Percentiles rank a stretch among this genome's conserved stretches.
Conservation (phyloP, 2,329 filamentous ascomycete genomes). For the Paecilomyces niveus region DNA sequence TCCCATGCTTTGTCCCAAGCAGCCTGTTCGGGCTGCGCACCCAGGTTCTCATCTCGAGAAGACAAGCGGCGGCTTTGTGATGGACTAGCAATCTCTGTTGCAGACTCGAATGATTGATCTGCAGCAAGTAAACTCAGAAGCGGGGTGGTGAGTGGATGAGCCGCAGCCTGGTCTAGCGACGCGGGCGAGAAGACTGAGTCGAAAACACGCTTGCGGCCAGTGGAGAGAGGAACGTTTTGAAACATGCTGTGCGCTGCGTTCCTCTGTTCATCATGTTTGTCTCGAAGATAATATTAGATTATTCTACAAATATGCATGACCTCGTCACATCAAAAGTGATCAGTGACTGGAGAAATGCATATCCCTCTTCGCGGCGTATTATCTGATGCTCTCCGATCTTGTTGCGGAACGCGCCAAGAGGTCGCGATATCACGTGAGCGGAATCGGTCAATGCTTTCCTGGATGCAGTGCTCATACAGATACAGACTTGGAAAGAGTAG, state of each 20-base stretch:
- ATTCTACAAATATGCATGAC: neutral
- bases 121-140: slow-evolving; percentile 13
- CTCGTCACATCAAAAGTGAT: neutral
- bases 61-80: neutral
- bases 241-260: slow-evolving; percentile 15
- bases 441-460: neutral
- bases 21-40: slow-evolving; percentile 21
- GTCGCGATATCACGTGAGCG: neutral
- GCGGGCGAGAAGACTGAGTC: slow-evolving; percentile 37
- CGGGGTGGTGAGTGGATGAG: slow-evolving; percentile 18
- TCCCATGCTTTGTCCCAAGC: slow-evolving; percentile 36
- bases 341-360: neutral
- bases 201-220: slow-evolving; percentile 34
- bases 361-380: neutral
- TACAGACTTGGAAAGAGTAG: neutral
- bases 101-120: slow-evolving; percentile 9
- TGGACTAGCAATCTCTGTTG: neutral
- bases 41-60: neutral
- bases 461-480: neutral
- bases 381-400: neutral
- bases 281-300: neutral
- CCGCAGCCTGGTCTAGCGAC: slow-evolving; percentile 24
- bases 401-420: neutral
- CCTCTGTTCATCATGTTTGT: neutral
- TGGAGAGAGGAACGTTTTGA: slow-evolving; percentile 16